Percentiles rank a stretch among this genome's conserved stretches.
phyloP scores from a whole-genome alignment of 345 rosid genomes.

The Eucalyptus shirleyi region DNA sequence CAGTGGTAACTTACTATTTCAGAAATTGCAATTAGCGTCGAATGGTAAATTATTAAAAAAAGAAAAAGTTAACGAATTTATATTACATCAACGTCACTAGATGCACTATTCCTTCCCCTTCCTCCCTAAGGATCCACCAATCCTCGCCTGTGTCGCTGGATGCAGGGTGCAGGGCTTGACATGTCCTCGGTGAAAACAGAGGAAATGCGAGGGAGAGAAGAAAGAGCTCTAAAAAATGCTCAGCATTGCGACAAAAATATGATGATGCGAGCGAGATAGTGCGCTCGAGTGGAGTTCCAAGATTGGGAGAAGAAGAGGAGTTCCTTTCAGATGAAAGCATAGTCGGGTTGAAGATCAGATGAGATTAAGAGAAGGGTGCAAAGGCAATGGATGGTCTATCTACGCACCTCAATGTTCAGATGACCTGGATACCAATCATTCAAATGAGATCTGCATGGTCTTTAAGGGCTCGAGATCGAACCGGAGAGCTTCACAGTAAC shows the following conservation, averaged over 20 bases:
- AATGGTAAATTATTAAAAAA: not conserved
- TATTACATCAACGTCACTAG: not conserved
- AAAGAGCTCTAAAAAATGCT: not conserved
- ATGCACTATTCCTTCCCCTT: not conserved
- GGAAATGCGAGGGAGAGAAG: not conserved
- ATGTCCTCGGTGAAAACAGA: not conserved
- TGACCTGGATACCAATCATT: not conserved
- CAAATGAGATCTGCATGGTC: not conserved
- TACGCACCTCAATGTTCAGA: not conserved
- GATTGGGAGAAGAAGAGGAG: not conserved
- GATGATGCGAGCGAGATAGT: not conserved
- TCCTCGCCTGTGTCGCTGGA: not conserved
- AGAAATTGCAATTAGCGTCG: not conserved
- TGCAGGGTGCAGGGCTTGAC: not conserved
- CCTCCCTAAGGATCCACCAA: not conserved
- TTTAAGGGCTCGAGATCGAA: not conserved
- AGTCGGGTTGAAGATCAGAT: not conserved
- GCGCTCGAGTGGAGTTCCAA: not conserved
- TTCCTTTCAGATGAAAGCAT: not conserved
- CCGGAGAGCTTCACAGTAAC: not conserved
- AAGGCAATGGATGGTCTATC: not conserved
- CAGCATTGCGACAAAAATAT: not conserved
- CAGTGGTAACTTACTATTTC: not conserved
- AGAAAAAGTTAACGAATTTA: not conserved
- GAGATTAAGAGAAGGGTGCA: not conserved